Base-by-base conservation (phyloP, 192 early-diverging fungal species). In the Glomus cerebriforme region DNA sequence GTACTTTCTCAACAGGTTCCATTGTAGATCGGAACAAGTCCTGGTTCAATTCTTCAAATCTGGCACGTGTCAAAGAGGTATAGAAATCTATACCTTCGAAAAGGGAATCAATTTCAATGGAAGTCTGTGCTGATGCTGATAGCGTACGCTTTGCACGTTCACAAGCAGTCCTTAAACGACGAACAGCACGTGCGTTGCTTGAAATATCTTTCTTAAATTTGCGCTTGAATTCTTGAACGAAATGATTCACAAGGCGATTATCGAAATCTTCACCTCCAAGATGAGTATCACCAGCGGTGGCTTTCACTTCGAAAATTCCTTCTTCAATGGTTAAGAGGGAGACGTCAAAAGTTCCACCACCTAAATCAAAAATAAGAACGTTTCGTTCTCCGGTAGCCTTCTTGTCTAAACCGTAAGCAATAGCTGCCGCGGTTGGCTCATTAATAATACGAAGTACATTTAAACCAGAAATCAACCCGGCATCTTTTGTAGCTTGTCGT, bases 1-100 rank as follows among this genome's bases (percentile, higher is more conserved):
- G 97, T 64, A 97, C 98, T 79, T 97, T 96, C 81, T 97, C 97
- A 71, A 98, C 97, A 54, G 98, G 89, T 80, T 98, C 97, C 80
- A 99, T 54, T 54, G 49, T 54, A n/a, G 49, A 54, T 54, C 49
- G 15, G 49, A 54, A 54, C 17, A 54, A 54, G 10, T 54, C 49
- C 19, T 54, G 49, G 19, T 54, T 54, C 49, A 54, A 54, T 54
- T 54, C 49, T 19, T 54, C 49, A 17, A 54, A 54, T 54, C 49
- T 54, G 17, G 49, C 49, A 54, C 49, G 49, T 3, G 49, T 97
- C 86, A 98, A 93, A 80, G 96, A 93, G 69, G 96, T 98, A 91
- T 97, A 98, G 89, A 98, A 98, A 85, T 98, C 97, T 79, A 94
- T 87, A 88, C 96, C 97, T 88, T 98, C 95, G 87, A 93, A 98